Evolutionary conservation across 31 red algal species (phyloP), one percentile per base, ranked within the genome.

Genomic region (Endocladia muricata): DNA sequence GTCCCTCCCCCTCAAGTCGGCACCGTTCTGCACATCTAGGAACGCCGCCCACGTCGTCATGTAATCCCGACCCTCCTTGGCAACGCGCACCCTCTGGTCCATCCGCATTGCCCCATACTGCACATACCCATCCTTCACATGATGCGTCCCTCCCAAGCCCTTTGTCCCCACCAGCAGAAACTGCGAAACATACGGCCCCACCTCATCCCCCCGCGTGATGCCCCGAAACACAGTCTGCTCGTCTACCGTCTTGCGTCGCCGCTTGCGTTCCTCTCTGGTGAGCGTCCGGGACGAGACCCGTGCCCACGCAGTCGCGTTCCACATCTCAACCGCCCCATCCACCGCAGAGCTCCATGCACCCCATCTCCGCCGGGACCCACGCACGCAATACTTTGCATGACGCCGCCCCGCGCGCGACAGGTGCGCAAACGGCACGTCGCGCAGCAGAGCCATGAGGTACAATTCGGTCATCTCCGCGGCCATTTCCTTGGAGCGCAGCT

Each of bases 111-210:
- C 54, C 26, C 72, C 71, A 26, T 77, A 86, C 17, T 41, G n/a
- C 3, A 88, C 39, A 2, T 54, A 44, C 19, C 84, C 84, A 29
- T 70, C 59, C 36, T 6, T 19, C 7, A 36, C 23, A 1, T 29
- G 22, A 33, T 1, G 9, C 1, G 25, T 28, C 29, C 51, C 49
- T 1, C 62, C 75, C 1, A 79, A 37, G 9, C 61, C 84, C 0
- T 3, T 48, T 1, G 38, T 78, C 9, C 84, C 74, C 0, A 55
- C 1, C 1, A 88, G 75, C 34, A 88, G 31, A 29, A 88, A 88
- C 59, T 88, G 75, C 21, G 75, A 88, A n/a, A 88, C 21, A 48
- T 88, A 88, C 13, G 84, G 84, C 28, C 84, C 84, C 19, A 22
- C 62, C 23, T 33, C 37, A 1, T 61, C 84, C 6, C 84, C 84